Evolutionary conservation across 805 yeast genomes (phyloP).

Genomic region (Starmerella geochares): DNA sequence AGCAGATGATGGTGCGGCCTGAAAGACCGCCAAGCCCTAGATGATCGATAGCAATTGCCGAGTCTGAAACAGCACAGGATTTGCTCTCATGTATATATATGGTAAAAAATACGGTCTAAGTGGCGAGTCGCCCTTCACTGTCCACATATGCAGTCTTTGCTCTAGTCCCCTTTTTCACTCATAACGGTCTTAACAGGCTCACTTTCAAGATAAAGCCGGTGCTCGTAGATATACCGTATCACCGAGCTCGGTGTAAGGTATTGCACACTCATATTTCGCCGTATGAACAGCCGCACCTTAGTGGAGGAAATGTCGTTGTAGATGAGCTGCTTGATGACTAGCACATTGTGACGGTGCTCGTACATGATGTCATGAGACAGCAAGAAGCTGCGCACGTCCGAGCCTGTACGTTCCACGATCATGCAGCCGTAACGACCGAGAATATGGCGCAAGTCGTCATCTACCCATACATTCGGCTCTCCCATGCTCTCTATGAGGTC

Average conservation of each 20-base stretch:
- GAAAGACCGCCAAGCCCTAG: too few species aligned
- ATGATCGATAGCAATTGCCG: too few species aligned
- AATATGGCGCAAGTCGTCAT: conserved; percentile 85
- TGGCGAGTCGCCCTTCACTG: too few species aligned
- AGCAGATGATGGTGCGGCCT: too few species aligned
- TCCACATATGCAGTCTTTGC: background rate
- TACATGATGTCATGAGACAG: conserved; percentile 94
- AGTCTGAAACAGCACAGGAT: too few species aligned
- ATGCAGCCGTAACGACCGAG: conserved; percentile 93
- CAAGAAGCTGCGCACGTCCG: conserved; percentile 86
- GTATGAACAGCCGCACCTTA: conserved; percentile 78
- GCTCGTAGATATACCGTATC: conserved; percentile 88
- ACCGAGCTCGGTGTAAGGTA: conserved; percentile 89
- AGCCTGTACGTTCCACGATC: conserved; percentile 92
- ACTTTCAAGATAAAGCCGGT: conserved; percentile 71
- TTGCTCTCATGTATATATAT: too few species aligned
- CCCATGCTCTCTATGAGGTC: conserved; percentile 98
- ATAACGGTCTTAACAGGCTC: conserved; percentile 89
- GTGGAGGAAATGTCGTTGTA: conserved; percentile 95
- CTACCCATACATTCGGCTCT: conserved; percentile 99
- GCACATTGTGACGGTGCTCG: conserved; percentile 82
- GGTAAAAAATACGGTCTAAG: too few species aligned
- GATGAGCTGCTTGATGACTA: conserved; percentile 90
- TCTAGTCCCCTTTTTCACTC: conserved; percentile 28
- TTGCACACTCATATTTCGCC: conserved; percentile 95